Evolutionary conservation across 2,329 filamentous ascomycete genomes (phyloP), one percentile per base, ranked within the genome.

Genomic region (Stenocarpella maydis): DNA sequence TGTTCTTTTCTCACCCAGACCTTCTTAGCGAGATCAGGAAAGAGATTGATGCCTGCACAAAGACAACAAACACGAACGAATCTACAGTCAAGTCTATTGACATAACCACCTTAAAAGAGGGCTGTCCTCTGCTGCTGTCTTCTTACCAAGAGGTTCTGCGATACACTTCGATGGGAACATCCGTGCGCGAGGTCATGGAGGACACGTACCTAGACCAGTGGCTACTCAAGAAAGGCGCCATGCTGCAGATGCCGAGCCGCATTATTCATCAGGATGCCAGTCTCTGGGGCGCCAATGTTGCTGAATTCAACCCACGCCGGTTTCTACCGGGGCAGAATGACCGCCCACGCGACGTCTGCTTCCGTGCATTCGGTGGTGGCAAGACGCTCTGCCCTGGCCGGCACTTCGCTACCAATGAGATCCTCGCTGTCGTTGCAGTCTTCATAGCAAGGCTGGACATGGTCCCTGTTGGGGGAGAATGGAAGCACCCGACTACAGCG

Each of bases 111-210:
- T 70, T 82, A 12, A 81, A 80, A 54, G 71, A 75, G 1, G 73
- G 66, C 2, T 84, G 81, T 70, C 79, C 80, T 2, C 75, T 82
- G 0, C 70, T 85, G 4, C 69, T 79, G 3, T 82, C 82, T 8
- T 77, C 78, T 3, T 79, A 81, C 49, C 78, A 84, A 60, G 83
- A 85, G 71, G 78, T 78, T 2, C 76, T 84, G 10, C 80, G 83
- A 4, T 75, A 76, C 58, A 75, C 78, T 53, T 78, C 77, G 28
- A 79, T 79, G 34, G 80, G 80, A 4, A 77, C 78, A 43, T 81
- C 79, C 2, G 71, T 76, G 14, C 73, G 75, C 39, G 73, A 75
- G 49, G 75, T 76, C 0, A 75, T 75, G 73, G 75, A 76, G 69
- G 75, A 77, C 19, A 75, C 74, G 2, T 73, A 77, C 37, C 73